Evolutionary conservation across 108 stramenopile genomes (phyloP).

Genomic region (Aurantiochytrium sp.): DNA sequence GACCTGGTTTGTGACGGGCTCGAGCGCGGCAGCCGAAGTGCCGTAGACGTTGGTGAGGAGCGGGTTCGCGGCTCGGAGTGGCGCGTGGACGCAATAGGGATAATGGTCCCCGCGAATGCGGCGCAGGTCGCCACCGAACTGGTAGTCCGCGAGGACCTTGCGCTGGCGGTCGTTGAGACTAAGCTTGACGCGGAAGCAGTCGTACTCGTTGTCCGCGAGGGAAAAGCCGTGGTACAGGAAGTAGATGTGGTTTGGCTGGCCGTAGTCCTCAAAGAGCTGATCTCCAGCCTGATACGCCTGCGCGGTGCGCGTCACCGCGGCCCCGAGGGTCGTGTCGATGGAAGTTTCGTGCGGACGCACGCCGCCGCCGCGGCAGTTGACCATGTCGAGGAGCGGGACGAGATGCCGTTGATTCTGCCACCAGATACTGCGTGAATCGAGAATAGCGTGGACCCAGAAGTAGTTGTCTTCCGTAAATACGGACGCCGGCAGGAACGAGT

Average conservation of each 20-base stretch:
- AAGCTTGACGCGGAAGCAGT: constrained; percentile 52
- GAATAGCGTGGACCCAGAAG: constrained; percentile 63
- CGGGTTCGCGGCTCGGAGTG: neutral
- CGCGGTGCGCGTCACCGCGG: constrained; percentile 55
- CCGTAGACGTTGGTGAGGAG: neutral
- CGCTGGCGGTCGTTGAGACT: neutral
- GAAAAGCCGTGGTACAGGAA: constrained; percentile 69
- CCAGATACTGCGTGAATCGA: constrained; percentile 71
- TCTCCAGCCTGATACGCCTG: constrained; percentile 51
- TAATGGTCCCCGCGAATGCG: neutral
- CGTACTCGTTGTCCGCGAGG: constrained; percentile 53
- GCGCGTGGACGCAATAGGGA: neutral
- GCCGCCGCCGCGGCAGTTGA: constrained; percentile 49
- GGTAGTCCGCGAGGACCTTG: neutral
- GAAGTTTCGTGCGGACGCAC: constrained; percentile 43
- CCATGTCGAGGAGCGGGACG: constrained; percentile 71
- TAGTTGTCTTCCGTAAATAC: constrained; percentile 57
- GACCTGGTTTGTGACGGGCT: neutral
- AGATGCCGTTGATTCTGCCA: constrained; percentile 68
- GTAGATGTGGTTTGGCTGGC: constrained; percentile 69
- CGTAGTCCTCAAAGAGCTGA: constrained; percentile 70
- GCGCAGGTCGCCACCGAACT: neutral
- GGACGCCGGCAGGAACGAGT: neutral
- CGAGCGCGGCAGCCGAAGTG: neutral
- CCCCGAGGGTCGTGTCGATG: constrained; percentile 20